phyloP scores from a whole-genome alignment of 257 asterid genomes.

The Jacaranda mimosifolia region DNA sequence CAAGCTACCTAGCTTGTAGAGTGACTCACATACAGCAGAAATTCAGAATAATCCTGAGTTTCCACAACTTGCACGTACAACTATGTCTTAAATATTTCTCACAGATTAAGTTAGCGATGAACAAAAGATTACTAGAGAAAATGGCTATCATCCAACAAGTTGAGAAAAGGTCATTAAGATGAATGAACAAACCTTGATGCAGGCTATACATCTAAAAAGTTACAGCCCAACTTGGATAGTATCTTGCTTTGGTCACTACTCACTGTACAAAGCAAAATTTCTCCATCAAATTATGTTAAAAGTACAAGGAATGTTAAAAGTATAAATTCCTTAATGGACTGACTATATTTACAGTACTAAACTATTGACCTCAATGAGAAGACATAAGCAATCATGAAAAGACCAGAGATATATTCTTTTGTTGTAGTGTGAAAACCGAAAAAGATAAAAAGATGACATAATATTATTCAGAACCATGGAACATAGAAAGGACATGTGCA shows the following conservation, averaged over 20 bases:
- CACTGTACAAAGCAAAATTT: slow-evolving; percentile 16
- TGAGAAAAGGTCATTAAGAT: slow-evolving; percentile 3
- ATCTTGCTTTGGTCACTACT: too few species aligned
- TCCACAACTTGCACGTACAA: slow-evolving; percentile 26
- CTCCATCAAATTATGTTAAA: slow-evolving; percentile 26
- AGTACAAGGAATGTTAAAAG: too few species aligned
- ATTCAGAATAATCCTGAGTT: background rate
- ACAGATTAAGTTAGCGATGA: background rate
- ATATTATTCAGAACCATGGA: too few species aligned
- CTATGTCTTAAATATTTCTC: slow-evolving; percentile 18
- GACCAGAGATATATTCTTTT: too few species aligned
- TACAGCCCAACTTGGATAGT: slow-evolving; percentile 11
- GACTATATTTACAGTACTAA: background rate
- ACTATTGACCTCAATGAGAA: background rate
- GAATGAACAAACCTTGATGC: slow-evolving; percentile 34
- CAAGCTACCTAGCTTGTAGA: slow-evolving; percentile 31
- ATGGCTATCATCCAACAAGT: slow-evolving; percentile 4
- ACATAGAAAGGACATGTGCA: too few species aligned
- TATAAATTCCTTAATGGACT: slow-evolving; percentile 18
- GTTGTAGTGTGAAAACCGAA: too few species aligned
- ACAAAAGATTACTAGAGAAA: background rate
- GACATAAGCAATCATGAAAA: background rate
- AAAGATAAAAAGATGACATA: too few species aligned
- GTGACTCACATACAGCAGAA: slow-evolving; percentile 28
- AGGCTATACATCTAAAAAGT: slow-evolving; percentile 36